Evolutionary conservation across 805 yeast species (phyloP).

Genomic region (Zygoascus ofunaensis): DNA sequence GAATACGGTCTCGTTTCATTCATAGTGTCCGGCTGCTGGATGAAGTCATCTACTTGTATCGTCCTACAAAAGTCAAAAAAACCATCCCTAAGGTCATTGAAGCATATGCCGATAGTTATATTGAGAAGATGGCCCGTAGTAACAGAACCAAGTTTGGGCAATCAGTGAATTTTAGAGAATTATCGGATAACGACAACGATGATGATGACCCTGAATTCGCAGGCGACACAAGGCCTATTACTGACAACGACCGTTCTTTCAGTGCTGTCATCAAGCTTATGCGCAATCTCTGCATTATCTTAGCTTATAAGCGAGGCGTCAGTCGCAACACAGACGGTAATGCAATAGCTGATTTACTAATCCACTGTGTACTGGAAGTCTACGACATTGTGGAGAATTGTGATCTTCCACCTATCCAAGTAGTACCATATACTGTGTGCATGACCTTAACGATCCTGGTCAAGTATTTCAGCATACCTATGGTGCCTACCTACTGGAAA

Average conservation of each 20-base stretch:
- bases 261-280: constrained; percentile 12
- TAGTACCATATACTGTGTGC: constrained; percentile 25
- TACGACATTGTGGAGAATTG: constrained; percentile 10
- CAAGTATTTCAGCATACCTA: constrained; percentile 18
- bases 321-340: not conserved
- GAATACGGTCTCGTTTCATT: constrained; percentile 16
- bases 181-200: too few species aligned
- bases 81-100: constrained; percentile 16
- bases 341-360: constrained; percentile 9
- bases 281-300: constrained; percentile 18
- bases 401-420: constrained; percentile 23
- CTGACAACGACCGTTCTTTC: constrained; percentile 7
- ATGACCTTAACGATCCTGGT: constrained; percentile 26
- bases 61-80: constrained; percentile 20
- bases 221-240: not conserved
- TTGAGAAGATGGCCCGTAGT: not conserved
- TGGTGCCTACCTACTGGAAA: constrained; percentile 19
- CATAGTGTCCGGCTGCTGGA: constrained; percentile 26
- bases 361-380: constrained; percentile 12
- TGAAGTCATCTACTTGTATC: constrained; percentile 28
- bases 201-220: not conserved
- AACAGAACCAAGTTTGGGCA: not conserved
- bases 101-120: constrained; percentile 13
- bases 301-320: constrained; percentile 23
- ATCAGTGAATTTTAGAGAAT: too few species aligned